Evolutionary conservation across 2,329 filamentous ascomycete species (phyloP), one percentile per base, ranked within the genome.

Genomic region (Fusarium sp.): DNA sequence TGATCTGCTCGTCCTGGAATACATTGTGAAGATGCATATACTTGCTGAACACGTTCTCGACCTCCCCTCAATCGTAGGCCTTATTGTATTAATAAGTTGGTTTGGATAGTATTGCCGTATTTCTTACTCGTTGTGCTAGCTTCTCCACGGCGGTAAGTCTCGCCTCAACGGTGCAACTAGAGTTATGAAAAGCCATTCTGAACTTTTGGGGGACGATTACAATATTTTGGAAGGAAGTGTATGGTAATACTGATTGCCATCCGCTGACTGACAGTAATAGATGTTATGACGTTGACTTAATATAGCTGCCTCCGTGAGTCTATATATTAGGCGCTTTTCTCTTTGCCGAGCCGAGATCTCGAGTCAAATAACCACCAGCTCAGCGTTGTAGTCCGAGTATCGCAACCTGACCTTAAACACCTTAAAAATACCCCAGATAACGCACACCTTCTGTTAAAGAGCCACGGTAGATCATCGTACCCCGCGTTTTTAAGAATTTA

Each of bases 71-170:
- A 20, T n/a, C 39, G 9, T 48, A 50, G 3, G 41, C n/a, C 55
- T 57, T 6, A 1, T 6, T 2, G 0, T 1, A 3, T 35, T 2
- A 47, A 13, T 22, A 1, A 10, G 3, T 4, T 3, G 0, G 3
- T 18, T 18, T 2, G 11, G 8, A 18, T 8, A 14, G 2, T 0
- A 2, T 10, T 10, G 2, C 3, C 0, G 8, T 1, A 0, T 18
- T 3, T 2, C 39, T 35, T 35, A 47, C 55, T 8, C 55, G 39
- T 5, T 57, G 39, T 26, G 55, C 55, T 5, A 57, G 14, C 39
- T n/a, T 57, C n/a, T 47, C 55, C 2, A 32, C 55, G 1, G 39
- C 39, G 0, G 32, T 10, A 22, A 57, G 39, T n/a, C 55, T 47
- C 3, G 30, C 30, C n/a, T 47, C 55, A 1, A n/a, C 0, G 2